Evolutionary conservation across 2,329 filamentous ascomycete species (phyloP).

Genomic region (Purpureocillium lavendulum): DNA sequence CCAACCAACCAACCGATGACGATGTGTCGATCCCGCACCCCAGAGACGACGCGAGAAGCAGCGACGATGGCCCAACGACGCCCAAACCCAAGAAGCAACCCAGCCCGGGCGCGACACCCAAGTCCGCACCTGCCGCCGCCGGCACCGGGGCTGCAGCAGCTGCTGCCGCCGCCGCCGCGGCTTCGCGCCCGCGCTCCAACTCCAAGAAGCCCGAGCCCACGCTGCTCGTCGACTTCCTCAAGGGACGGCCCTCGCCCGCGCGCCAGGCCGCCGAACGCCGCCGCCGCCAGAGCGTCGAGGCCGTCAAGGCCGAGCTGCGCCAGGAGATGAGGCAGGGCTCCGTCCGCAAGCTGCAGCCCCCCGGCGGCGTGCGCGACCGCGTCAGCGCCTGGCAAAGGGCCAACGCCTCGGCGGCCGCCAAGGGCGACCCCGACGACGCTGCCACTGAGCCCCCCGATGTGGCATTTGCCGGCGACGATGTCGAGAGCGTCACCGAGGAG

Average conservation of each 20-base stretch:
- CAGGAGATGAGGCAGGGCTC: constrained; percentile 49
- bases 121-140: constrained; percentile 32
- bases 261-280: constrained; percentile 42
- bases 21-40: constrained; percentile 7
- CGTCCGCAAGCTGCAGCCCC: constrained; percentile 52
- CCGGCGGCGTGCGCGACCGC: constrained; percentile 64
- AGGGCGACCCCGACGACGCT: constrained; percentile 40
- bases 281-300: constrained; percentile 50
- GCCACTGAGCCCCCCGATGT: constrained; percentile 54
- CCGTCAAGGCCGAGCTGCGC: constrained; percentile 43
- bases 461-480: constrained; percentile 48
- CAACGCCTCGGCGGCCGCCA: constrained; percentile 56
- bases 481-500: constrained; percentile 51
- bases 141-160: constrained; percentile 13
- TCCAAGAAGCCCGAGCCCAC: constrained; percentile 33
- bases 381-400: constrained; percentile 80
- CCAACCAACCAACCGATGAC: constrained; percentile 10
- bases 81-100: constrained; percentile 8
- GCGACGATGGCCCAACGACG: constrained; percentile 3
- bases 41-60: too few species aligned
- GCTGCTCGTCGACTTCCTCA: constrained; percentile 48
- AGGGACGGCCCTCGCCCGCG: constrained; percentile 48
- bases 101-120: constrained; percentile 22
- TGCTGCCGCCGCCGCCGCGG: constrained; percentile 15
- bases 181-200: constrained; percentile 22